Percentiles rank a stretch among this genome's conserved stretches.
Conservation (phyloP, 2,329 filamentous ascomycete genomes). For the Clonostachys chloroleuca region DNA sequence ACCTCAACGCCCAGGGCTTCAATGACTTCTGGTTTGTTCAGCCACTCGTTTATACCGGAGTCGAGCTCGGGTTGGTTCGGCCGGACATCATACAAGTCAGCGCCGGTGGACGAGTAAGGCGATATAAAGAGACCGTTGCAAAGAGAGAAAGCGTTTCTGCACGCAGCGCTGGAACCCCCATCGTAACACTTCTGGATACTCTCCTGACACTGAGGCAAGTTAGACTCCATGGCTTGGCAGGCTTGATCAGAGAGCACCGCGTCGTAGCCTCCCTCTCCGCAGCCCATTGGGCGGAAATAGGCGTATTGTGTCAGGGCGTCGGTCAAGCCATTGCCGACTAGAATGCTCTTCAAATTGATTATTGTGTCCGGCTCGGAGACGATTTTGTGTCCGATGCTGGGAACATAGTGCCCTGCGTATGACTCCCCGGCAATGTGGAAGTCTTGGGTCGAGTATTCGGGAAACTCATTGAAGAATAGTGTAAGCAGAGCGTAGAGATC, state of each 20-base stretch:
- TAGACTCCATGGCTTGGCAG: conserved; percentile 88
- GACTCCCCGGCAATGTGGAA: conserved; percentile 98
- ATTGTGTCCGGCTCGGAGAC: conserved; percentile 85
- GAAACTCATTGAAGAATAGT: conserved; percentile 98
- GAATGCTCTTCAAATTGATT: conserved; percentile 93
- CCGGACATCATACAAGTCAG: conserved; percentile 94
- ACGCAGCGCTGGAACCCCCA: conserved; percentile 78
- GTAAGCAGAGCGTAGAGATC: conserved; percentile 95
- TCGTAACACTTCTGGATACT: conserved; percentile 91
- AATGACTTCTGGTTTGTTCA: conserved; percentile 81
- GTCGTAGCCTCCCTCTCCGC: conserved; percentile 89
- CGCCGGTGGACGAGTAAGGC: conserved; percentile 89
- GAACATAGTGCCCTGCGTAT: conserved; percentile 93
- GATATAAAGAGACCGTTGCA: conserved; percentile 96
- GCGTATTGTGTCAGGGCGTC: conserved; percentile 91
- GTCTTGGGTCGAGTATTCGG: conserved; percentile 87
- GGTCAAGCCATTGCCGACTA: conserved; percentile 95
- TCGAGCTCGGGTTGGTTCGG: conserved; percentile 70
- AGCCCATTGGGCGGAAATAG: conserved; percentile 96
- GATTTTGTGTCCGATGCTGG: conserved; percentile 76
- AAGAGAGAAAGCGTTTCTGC: conserved; percentile 93
- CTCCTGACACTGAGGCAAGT: conserved; percentile 81
- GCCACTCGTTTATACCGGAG: conserved; percentile 72
- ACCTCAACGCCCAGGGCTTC: conserved; percentile 89
- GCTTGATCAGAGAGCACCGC: conserved; percentile 74